Evolutionary conservation across 2,329 filamentous ascomycete species (phyloP), one percentile per base, ranked within the genome.

Genomic region (Monascus ruber): DNA sequence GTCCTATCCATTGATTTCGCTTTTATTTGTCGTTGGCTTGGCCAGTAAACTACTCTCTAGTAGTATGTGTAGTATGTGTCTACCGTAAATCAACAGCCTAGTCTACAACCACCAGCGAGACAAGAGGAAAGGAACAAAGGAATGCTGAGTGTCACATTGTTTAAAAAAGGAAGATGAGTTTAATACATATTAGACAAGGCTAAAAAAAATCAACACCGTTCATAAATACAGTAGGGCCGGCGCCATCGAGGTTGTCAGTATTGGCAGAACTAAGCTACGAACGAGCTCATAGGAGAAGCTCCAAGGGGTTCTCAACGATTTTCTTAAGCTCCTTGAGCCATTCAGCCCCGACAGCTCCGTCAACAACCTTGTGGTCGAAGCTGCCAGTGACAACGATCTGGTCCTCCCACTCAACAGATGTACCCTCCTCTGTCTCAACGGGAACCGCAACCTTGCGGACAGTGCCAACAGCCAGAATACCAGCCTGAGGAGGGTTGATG

Each of bases 281-380:
- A 38, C 43, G 29, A 40, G 43, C 46, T 73, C 82, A 98, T 67
- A 98, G 76, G 64, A 98, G 73, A 53, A 98, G 76, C 72, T 94
- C 85, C 53, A 98, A 76, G 51, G 91, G 91, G 76, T 94, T 95
- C 80, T 98, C 91, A 44, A 98, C 73, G 38, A 87, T 85, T 77
- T 88, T 89, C 83, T 98, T 98, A 65, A 98, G 73, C 73, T 93
- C 91, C 66, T 78, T 80, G 68, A 98, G 86, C 80, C 89, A 98
- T 68, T 98, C 91, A 43, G 82, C 91, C 59, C 91, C 93, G 42
- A 96, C 85, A 32, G 88, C 91, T 48, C 91, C 91, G 62, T 98
- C 91, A 8, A 98, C 81, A 37, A 96, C 88, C 77, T 94, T 94
- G 80, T 98, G 91, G 73, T 98, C 91, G 64, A 98, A 98, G 74